A percentile compares a stretch with the other conserved stretches of the same genome.
Evolutionary conservation across 1,284 basidiomycete species (phyloP).

Genomic region (Agroathelia rolfsii): DNA sequence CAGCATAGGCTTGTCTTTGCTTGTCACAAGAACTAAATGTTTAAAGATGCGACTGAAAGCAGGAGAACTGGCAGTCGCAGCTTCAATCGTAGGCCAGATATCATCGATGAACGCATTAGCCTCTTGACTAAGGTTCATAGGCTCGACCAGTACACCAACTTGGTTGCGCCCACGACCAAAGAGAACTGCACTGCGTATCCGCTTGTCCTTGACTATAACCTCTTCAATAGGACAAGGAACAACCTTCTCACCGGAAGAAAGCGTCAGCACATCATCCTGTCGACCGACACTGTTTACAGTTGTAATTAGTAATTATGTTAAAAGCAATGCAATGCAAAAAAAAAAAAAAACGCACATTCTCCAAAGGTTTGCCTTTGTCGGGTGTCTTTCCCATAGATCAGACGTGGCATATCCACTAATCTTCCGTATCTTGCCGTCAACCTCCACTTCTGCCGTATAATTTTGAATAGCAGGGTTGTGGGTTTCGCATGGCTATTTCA

Average conservation of each 20-base stretch:
- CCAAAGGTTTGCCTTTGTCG: constrained; percentile 22
- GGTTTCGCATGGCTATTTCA: too few species aligned
- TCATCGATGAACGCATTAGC: too few species aligned
- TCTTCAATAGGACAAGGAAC: constrained; percentile 5
- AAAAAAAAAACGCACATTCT: constrained; percentile 10
- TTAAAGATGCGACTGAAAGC: constrained; percentile 15
- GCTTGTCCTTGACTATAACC: constrained; percentile 5
- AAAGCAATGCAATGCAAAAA: too few species aligned
- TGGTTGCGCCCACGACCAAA: constrained; percentile 8
- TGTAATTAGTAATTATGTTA: too few species aligned
- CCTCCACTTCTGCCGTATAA: too few species aligned
- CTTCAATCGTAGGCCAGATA: constrained; percentile 14
- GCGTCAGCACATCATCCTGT: constrained; percentile 6
- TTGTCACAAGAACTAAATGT: constrained; percentile 10
- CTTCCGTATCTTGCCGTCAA: too few species aligned
- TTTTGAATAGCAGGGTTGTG: background rate
- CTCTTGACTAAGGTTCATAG: constrained; percentile 3
- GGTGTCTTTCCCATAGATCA: constrained; percentile 24
- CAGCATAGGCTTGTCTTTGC: constrained; percentile 5
- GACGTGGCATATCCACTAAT: constrained; percentile 26
- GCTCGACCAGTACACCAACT: constrained; percentile 9
- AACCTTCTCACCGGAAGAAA: constrained; percentile 9
- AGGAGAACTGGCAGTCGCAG: constrained; percentile 13
- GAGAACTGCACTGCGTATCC: constrained; percentile 5
- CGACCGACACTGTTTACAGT: constrained; percentile 7